These are phyloP conservation scores for Ciborinia camelliae DNA, from an alignment of 2,329 filamentous ascomycete genomes.

Conservation along the genomic window DNA sequence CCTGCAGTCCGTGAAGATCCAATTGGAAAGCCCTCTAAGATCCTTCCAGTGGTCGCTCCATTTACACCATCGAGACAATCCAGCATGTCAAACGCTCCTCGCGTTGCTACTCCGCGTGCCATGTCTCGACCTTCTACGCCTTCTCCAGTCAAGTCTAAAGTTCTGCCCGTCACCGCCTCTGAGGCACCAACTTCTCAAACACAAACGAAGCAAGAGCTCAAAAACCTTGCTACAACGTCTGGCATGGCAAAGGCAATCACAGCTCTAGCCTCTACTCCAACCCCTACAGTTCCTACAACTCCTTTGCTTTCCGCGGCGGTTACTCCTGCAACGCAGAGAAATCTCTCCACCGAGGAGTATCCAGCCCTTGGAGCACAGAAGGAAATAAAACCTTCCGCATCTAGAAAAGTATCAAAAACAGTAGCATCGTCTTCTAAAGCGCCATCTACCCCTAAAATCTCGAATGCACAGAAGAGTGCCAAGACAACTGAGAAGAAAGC, in stretches of 20 bases:
- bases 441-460: slow-evolving; percentile 15
- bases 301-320: slow-evolving; percentile 45
- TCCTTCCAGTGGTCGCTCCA: slow-evolving; percentile 33
- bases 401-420: slow-evolving; percentile 21
- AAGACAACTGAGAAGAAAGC: slow-evolving; percentile 30
- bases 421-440: slow-evolving; percentile 18
- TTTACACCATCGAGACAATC: slow-evolving; percentile 33
- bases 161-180: neutral
- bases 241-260: slow-evolving; percentile 47
- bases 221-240: slow-evolving; percentile 45
- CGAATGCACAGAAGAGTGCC: slow-evolving; percentile 2
- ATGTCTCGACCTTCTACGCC: slow-evolving; percentile 32
- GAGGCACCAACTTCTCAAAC: slow-evolving; percentile 4
- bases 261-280: slow-evolving; percentile 29
- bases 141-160: slow-evolving; percentile 17
- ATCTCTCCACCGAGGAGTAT: slow-evolving; percentile 51
- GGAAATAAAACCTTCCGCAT: slow-evolving; percentile 32
- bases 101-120: slow-evolving; percentile 32
- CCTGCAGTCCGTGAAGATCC: slow-evolving; percentile 32
- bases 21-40: slow-evolving; percentile 30
- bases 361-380: slow-evolving; percentile 46
- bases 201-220: slow-evolving; percentile 44
- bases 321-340: neutral
- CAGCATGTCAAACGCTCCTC: slow-evolving; percentile 26
- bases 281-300: slow-evolving; percentile 32